A percentile compares a stretch with the other conserved stretches of the same genome.
These are phyloP conservation scores for Agroathelia rolfsii DNA, from an alignment of 1,284 basidiomycete genomes.

Conservation along the genomic window DNA sequence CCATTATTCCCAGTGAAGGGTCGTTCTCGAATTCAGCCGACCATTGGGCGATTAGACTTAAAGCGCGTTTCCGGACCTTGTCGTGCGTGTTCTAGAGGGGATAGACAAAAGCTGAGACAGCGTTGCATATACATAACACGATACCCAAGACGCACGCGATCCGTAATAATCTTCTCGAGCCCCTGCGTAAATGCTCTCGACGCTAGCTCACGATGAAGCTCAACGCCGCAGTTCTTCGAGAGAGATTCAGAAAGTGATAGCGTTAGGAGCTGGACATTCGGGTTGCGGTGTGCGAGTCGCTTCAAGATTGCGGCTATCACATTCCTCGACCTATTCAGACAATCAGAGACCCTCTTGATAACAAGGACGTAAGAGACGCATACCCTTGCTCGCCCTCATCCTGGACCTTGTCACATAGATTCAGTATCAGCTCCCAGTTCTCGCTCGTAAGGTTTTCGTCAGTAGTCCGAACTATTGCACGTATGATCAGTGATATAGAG, in stretches of 20 bases:
- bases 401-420: conserved; percentile 92
- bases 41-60: conserved; percentile 79
- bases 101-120: too few relatives aligned
- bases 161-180: conserved; percentile 77
- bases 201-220: conserved; percentile 81
- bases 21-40: conserved; percentile 78
- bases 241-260: conserved; percentile 82
- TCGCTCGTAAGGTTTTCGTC: conserved; percentile 91
- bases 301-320: conserved; percentile 83
- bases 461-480: conserved; percentile 72
- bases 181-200: conserved; percentile 86
- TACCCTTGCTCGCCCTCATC: conserved; percentile 83
- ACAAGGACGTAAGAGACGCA: conserved; percentile 16
- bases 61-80: conserved; percentile 72
- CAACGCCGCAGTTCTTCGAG: conserved; percentile 83
- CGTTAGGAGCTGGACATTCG: conserved; percentile 94
- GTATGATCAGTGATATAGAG: conserved; percentile 5
- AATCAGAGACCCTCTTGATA: not conserved
- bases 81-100: conserved; percentile 70
- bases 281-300: conserved; percentile 86
- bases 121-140: not conserved
- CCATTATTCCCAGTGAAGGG: conserved; percentile 80
- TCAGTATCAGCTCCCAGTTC: conserved; percentile 93
- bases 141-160: conserved; percentile 64
- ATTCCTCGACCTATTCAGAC: conserved; percentile 62